Evolutionary conservation across 768 basidiomycete genomes (phyloP).

Genomic region (Collybia mongolica): DNA sequence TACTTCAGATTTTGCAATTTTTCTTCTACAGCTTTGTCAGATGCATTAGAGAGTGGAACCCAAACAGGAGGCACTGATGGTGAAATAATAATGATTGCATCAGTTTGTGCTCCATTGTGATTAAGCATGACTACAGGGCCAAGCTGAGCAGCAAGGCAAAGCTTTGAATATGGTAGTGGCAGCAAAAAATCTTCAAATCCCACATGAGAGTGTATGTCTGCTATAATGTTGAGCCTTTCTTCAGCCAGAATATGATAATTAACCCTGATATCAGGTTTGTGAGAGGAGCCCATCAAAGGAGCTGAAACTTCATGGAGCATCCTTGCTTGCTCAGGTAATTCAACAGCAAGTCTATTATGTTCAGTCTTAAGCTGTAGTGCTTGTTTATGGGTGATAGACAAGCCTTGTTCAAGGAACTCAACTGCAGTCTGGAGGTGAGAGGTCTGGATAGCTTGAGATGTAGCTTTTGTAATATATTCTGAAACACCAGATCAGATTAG

Average conservation of each 20-base stretch:
- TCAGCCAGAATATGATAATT: neutral
- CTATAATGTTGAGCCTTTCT: conserved; percentile 9
- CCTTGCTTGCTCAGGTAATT: neutral
- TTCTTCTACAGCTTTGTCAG: neutral
- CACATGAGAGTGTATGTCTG: conserved; percentile 25
- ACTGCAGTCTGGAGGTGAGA: neutral
- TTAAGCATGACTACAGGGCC: conserved; percentile 37
- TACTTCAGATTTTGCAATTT: neutral
- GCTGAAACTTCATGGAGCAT: neutral
- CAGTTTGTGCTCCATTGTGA: conserved; percentile 16
- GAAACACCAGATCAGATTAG: neutral
- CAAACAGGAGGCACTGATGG: neutral
- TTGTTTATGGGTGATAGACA: conserved; percentile 9
- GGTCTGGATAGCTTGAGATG: conserved; percentile 2
- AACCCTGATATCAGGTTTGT: neutral
- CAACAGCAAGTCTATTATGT: neutral
- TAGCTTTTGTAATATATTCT: neutral
- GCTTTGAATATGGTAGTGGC: conserved; percentile 17
- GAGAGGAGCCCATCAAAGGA: neutral
- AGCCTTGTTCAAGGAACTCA: conserved; percentile 7
- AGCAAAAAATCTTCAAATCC: conserved; percentile 31
- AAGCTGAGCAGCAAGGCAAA: conserved; percentile 22
- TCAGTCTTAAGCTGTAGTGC: conserved; percentile 2
- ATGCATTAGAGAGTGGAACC: neutral
- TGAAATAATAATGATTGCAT: conserved; percentile 9